Base-by-base conservation (phyloP, 306 rosid genomes). In the Ormosia semicastrata region DNA sequence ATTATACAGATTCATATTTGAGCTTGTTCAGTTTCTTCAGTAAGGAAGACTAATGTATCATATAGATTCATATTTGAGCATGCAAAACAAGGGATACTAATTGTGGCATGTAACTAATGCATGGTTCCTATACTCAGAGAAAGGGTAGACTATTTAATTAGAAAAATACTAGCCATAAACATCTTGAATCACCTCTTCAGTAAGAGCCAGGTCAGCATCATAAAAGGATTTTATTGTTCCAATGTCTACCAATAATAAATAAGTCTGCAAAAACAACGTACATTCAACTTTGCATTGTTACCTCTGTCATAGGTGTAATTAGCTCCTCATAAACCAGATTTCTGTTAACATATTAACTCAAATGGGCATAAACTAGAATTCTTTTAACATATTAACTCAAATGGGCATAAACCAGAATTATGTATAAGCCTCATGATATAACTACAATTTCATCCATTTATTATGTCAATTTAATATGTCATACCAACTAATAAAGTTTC, bases 1-100 rank as follows among this genome's bases (percentile, higher is more conserved):
- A 86, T 84, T 94, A 82, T 94, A 94, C 98, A 88, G 94, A 95
- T 91, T 94, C 97, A 73, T 94, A 94, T 83, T 87, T n/a, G 77
- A 94, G 98, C 85, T 87, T 84, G 90, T 89, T 90, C 54, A 94
- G 89, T 86, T 87, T 91, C 97, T 83, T 94, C 84, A 89, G 85
- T 82, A 24, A 24, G 24, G 24, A 24, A 24, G 24, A 24, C 24
- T 24, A 24, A 24, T 24, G 24, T 24, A 24, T 24, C 24, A 24
- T 24, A 24, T 1, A 24, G 24, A 24, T 24, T 24, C 24, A 24
- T 24, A 24, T 24, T 24, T 24, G 24, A 24, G 24, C 24, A n/a
- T 49, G 67, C 39, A 72, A 63, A 72, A 39, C 58, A 63, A 39
- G 29, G 39, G 9, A 36, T 30, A 7, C n/a, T 34, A 10, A 32